Evolutionary conservation across 225 moss, liverwort and hornwort genomes (phyloP), one percentile per base, ranked within the genome.

Genomic region (Anthoceros angustus): DNA sequence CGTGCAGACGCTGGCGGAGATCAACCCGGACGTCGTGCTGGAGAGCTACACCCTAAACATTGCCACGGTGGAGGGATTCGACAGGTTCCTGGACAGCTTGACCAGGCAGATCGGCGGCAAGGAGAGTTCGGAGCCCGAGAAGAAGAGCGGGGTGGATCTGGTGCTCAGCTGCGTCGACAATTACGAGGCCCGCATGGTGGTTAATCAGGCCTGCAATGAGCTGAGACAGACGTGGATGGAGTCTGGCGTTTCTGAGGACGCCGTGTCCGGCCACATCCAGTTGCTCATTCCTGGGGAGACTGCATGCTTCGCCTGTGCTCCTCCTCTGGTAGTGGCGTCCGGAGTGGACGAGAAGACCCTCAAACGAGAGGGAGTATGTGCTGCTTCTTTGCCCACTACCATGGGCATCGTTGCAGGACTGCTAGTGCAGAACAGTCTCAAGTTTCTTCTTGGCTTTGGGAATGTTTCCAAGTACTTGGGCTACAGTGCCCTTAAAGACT

Each of bases 201-300:
- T 98, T 64, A 98, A 98, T 81, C 94, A 91, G 95, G 95, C 95
- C 67, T 98, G 95, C 76, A 98, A 98, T 68, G 95, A 98, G 80
- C 84, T 98, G 63, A 72, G 86, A 12, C 95, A 92, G 74, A 88
- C 91, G 42, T 98, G 95, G 95, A 98, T 98, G 88, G 92, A 98
- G 76, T 98, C 95, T 74, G 93, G 94, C 69, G 94, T 95, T 46
- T 95, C 94, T 25, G 94, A 95, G 74, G 94, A 95, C 80, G 94
- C 94, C 69, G 94, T 95, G 42, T 95, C 94, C 66, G 94, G 94
- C 67, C 94, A 95, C 61, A 88, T 95, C 74, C 94, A 95, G 65
- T 72, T 90, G 68, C 75, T 95, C 72, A 90, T 95, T 74, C 90
- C 94, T 60, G 94, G 94, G 39, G 94, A 95, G 82, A 95, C 94